Evolutionary conservation across 192 early-diverging fungal genomes (phyloP).

Genomic region (Gryganskiella cystojenkinii): DNA sequence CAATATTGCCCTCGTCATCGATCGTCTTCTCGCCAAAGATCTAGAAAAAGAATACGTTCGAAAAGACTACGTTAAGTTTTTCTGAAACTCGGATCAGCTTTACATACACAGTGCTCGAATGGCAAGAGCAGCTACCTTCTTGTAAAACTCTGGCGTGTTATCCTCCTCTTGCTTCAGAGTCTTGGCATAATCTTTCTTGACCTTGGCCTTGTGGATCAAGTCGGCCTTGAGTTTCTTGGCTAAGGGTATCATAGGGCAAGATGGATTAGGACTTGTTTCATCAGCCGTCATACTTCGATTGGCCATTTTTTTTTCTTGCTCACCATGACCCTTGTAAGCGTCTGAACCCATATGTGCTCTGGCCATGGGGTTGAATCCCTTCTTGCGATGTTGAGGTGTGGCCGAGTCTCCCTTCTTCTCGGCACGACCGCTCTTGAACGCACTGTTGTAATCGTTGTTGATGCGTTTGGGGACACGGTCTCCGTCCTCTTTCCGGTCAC

Average conservation of each 20-base stretch:
- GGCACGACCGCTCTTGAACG: constrained; percentile 20
- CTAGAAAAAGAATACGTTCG: constrained; percentile 4
- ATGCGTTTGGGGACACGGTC: constrained; percentile 25
- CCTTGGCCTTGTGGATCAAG: constrained; percentile 50
- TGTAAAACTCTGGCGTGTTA: constrained; percentile 46
- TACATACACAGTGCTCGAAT: background rate
- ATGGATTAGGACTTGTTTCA: too few relatives aligned
- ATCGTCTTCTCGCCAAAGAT: constrained; percentile 51
- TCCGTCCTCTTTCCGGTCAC: constrained; percentile 36
- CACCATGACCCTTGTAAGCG: constrained; percentile 50
- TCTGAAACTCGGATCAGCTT: background rate
- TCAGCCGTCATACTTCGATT: background rate
- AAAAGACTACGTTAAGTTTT: background rate
- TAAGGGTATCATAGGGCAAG: background rate
- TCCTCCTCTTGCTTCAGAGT: constrained; percentile 43
- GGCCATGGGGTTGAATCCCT: constrained; percentile 51
- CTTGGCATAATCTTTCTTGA: constrained; percentile 52
- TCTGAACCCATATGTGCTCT: constrained; percentile 52
- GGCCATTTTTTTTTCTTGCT: background rate
- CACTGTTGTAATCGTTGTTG: constrained; percentile 43
- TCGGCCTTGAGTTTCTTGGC: constrained; percentile 51
- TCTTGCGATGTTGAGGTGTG: background rate
- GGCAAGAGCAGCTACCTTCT: constrained; percentile 25
- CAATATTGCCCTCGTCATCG: constrained; percentile 48
- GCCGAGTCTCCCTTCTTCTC: background rate